A percentile compares a stretch with the other conserved stretches of the same genome.
These are phyloP conservation scores for Raphanus sativus DNA, from an alignment of 345 rosid species.

Conservation along the genomic window DNA sequence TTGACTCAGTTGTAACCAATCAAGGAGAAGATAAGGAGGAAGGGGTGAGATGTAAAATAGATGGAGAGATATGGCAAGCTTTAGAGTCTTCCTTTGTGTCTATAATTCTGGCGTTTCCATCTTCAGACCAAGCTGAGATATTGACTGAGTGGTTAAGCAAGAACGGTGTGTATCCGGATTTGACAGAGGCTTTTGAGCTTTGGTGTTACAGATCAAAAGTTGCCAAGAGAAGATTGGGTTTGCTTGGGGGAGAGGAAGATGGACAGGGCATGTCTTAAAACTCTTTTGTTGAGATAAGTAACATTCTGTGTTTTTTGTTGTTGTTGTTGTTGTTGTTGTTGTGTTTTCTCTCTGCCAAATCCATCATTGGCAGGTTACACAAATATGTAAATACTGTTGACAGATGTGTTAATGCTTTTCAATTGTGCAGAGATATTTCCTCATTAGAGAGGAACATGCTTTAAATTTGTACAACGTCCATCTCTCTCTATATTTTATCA, in stretches of 20 bases:
- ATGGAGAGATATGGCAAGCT: conserved; percentile 79
- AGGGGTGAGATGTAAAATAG: conserved; percentile 43
- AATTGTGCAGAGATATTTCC: background rate
- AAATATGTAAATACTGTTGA: conserved; percentile 26
- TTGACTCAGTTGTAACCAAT: conserved; percentile 43
- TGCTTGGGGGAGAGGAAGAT: conserved; percentile 31
- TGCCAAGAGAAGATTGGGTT: conserved; percentile 67
- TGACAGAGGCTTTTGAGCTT: conserved; percentile 84
- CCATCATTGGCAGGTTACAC: too few relatives aligned
- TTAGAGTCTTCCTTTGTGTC: conserved; percentile 74
- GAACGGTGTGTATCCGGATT: conserved; percentile 73
- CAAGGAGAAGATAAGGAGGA: conserved; percentile 23
- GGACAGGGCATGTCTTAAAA: conserved; percentile 32
- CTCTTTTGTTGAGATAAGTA: too few relatives aligned
- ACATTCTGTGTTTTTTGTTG: too few relatives aligned
- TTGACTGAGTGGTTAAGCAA: conserved; percentile 72
- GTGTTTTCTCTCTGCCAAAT: background rate
- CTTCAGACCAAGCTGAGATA: conserved; percentile 79
- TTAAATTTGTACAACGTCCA: background rate
- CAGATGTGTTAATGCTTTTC: too few relatives aligned
- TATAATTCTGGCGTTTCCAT: conserved; percentile 65
- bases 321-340: too few relatives aligned
- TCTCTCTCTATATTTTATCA: background rate
- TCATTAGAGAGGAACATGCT: background rate
- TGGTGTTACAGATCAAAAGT: conserved; percentile 90